Percentiles rank a stretch among this genome's conserved stretches.
phyloP scores from a whole-genome alignment of 176 grass and related monocot genomes.

The Avena sativa region DNA sequence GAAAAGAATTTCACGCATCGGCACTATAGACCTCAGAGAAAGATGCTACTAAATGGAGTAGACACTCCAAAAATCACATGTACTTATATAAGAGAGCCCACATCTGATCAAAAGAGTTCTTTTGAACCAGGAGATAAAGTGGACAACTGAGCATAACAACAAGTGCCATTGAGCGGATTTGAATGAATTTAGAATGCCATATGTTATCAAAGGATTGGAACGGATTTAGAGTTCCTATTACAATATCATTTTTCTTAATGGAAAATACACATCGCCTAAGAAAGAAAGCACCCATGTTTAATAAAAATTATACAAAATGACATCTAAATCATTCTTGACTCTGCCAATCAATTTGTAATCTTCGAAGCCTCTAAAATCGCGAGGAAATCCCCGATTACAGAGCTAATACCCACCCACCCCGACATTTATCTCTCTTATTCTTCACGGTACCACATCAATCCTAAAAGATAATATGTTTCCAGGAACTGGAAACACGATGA shows the following conservation, averaged over 20 bases:
- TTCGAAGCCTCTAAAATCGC: no score
- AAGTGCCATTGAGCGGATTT: neutral
- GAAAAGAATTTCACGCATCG: neutral
- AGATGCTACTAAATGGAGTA: neutral
- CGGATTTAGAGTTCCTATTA: neutral
- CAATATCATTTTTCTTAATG: neutral
- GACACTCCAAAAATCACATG: neutral
- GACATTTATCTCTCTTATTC: no score
- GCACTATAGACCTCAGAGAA: neutral
- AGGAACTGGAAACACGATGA: no score
- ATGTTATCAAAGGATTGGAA: no score
- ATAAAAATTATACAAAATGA: neutral
- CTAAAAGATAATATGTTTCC: no score
- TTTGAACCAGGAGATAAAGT: neutral
- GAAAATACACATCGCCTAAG: neutral
- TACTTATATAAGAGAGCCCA: neutral
- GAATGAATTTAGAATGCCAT: no score
- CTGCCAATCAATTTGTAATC: no score
- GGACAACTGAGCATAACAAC: neutral
- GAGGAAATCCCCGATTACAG: no score
- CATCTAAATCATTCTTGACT: no score
- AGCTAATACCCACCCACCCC: no score
- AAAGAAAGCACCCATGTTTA: neutral
- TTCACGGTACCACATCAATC: no score
- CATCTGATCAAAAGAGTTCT: neutral